Evolutionary conservation across 2,329 filamentous ascomycete genomes (phyloP).

Genomic region (Colletotrichum simmondsii): DNA sequence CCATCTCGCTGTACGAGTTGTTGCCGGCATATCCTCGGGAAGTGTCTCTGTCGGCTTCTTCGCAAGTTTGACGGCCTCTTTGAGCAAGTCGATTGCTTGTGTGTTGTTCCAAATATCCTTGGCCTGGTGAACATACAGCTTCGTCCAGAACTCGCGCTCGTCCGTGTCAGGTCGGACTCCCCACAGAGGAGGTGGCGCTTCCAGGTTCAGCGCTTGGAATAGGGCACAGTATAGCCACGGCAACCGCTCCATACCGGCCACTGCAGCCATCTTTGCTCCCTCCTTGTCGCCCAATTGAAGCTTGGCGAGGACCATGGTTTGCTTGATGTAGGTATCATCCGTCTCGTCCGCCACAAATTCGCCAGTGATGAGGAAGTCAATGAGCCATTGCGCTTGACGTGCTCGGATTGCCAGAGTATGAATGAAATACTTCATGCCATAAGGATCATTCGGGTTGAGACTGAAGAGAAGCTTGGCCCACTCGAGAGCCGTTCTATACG

Average conservation of each 20-base stretch:
- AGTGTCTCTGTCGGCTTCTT: constrained; percentile 52
- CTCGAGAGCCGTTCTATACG: constrained; percentile 91
- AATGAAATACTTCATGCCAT: constrained; percentile 82
- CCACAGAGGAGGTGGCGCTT: constrained; percentile 85
- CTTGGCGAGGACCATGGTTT: constrained; percentile 81
- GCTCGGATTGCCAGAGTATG: constrained; percentile 88
- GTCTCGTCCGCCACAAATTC: constrained; percentile 51
- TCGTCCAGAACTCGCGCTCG: constrained; percentile 73
- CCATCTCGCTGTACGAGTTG: constrained; percentile 74
- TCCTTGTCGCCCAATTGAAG: constrained; percentile 72
- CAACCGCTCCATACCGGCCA: constrained; percentile 74
- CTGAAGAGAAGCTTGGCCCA: constrained; percentile 89
- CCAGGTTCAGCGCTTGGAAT: constrained; percentile 83
- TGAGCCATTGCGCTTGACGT: constrained; percentile 78
- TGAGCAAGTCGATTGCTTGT: constrained; percentile 74
- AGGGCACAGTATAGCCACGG: constrained; percentile 89
- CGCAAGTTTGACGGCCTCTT: constrained; percentile 72
- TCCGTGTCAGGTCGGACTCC: constrained; percentile 74
- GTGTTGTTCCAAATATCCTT: constrained; percentile 90
- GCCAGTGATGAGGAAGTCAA: constrained; percentile 71
- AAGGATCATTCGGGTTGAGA: constrained; percentile 82
- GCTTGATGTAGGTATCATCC: constrained; percentile 74
- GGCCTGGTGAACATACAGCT: constrained; percentile 79
- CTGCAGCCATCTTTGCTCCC: constrained; percentile 73
- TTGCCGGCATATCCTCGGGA: constrained; percentile 51